These are phyloP conservation scores for Leptomonas pyrrhocoris DNA, from an alignment of 208 protist genomes.

Conservation along the genomic window DNA sequence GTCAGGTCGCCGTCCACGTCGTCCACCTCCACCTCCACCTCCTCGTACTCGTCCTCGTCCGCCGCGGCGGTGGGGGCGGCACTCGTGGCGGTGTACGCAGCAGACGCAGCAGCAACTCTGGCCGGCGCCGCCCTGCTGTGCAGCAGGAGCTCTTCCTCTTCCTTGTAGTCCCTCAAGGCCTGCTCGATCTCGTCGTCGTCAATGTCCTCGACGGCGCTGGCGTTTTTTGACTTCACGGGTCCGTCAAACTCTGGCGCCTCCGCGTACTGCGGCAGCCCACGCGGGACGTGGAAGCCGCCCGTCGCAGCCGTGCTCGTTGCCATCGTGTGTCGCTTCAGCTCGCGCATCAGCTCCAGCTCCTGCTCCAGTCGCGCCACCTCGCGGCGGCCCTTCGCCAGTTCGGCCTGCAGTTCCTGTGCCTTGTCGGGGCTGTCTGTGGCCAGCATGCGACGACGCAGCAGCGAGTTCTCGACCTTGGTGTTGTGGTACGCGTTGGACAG, in stretches of 20 bases:
- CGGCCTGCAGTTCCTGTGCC: constrained; percentile 61
- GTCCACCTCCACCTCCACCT: constrained; percentile 44
- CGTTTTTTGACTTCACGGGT: constrained; percentile 47
- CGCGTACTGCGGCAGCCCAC: constrained; percentile 36
- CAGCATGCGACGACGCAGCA: constrained; percentile 77
- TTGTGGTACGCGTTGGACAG: constrained; percentile 84
- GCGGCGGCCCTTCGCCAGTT: constrained; percentile 50
- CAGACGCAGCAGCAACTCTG: neutral
- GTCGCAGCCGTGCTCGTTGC: constrained; percentile 7
- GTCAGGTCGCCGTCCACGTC: constrained; percentile 28
- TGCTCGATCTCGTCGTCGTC: constrained; percentile 52
- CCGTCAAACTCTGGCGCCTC: constrained; percentile 51
- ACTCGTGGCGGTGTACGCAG: constrained; percentile 15
- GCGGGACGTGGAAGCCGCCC: constrained; percentile 27
- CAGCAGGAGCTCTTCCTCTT: constrained; percentile 27
- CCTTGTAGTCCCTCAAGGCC: constrained; percentile 43
- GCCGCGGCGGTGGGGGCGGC: constrained; percentile 13
- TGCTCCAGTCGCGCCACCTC: constrained; percentile 62
- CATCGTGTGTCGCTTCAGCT: constrained; percentile 34
- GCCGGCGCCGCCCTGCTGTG: constrained; percentile 13
- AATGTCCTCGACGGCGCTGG: constrained; percentile 40
- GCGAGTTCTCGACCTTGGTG: constrained; percentile 83
- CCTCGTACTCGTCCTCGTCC: constrained; percentile 31
- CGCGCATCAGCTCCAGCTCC: constrained; percentile 61
- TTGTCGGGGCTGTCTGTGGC: constrained; percentile 72